Base-by-base conservation (phyloP, 2,329 filamentous ascomycete genomes). In the Pseudocercospora musae region DNA sequence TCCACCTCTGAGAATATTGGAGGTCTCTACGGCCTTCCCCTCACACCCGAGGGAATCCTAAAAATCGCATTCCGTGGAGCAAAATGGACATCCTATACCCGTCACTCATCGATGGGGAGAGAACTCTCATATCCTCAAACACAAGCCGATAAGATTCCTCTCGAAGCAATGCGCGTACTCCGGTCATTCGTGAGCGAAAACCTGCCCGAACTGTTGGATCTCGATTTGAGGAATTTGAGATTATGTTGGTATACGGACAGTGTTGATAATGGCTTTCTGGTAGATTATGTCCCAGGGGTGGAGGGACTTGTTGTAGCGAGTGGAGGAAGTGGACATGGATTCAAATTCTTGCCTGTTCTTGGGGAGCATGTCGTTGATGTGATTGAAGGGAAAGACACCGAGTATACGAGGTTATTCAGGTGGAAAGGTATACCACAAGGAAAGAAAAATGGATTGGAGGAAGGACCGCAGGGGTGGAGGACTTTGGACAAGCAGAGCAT, bases 181-280 rank as follows among this genome's bases (percentile, higher is more conserved):
- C 44, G 64, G 8, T 33, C 54, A 2, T 68, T 70, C 42, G 63
- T 64, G 0, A 55, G 1, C 13, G 80, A 86, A 63, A 81, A 91
- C 70, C 76, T 66, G 58, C 74, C 59, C 23, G 64, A 57, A 68
- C 64, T 75, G 0, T 58, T 74, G 0, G 71, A 71, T 20, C 72
- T 77, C 0, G 76, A 75, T 1, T 76, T 81, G 40, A 74, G 78
- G 0, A 76, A 73, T n/a, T 78, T 75, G 0, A 79, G 75, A 63
- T 76, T 80, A 13, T 85, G 79, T 70, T 84, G 78, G 79, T 85
- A 85, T 63, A 84, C 78, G 0, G 83, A 85, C 64, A 82, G 64
- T 20, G 60, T 72, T 3, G 71, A 74, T 53, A 73, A 74, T 44
- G 58, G 60, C 33, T 71, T 70, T 23, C 31, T 73, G 21, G 69